phyloP scores from a whole-genome alignment of 192 early-diverging fungal genomes.

The Rhizoclosmatium globosum region DNA sequence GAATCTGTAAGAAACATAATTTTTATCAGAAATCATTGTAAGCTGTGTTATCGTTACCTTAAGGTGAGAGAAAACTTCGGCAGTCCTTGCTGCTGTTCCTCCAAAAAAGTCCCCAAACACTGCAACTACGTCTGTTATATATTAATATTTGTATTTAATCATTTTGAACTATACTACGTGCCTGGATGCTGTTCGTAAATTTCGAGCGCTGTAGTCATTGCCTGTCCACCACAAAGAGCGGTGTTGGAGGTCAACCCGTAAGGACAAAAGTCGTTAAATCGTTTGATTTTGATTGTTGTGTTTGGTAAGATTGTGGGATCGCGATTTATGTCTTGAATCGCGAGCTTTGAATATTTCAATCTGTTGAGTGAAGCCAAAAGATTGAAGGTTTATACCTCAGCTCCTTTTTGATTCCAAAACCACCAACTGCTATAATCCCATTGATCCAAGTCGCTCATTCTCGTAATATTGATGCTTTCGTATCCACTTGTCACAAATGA shows the following conservation, averaged over 20 bases:
- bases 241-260: not conserved
- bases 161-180: not conserved
- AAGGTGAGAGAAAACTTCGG: not conserved
- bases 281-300: constrained; percentile 15
- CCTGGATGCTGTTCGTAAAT: not conserved
- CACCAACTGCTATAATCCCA: constrained; percentile 9
- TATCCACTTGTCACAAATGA: constrained; percentile 3
- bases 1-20: not conserved
- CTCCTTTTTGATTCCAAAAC: constrained; percentile 11
- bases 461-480: constrained; percentile 1
- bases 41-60: too few species aligned
- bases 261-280: not conserved
- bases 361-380: not conserved
- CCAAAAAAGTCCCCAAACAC: not conserved
- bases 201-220: not conserved
- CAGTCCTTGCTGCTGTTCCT: not conserved
- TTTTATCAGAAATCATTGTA: too few species aligned
- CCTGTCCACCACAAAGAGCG: not conserved
- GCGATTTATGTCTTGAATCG: not conserved
- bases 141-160: not conserved
- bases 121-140: constrained; percentile 8
- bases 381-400: not conserved
- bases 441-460: not conserved
- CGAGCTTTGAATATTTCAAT: not conserved
- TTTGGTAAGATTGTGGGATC: constrained; percentile 7